phyloP scores from a whole-genome alignment of 1,139 yeast species.

The Saccharomyces hybrid region DNA sequence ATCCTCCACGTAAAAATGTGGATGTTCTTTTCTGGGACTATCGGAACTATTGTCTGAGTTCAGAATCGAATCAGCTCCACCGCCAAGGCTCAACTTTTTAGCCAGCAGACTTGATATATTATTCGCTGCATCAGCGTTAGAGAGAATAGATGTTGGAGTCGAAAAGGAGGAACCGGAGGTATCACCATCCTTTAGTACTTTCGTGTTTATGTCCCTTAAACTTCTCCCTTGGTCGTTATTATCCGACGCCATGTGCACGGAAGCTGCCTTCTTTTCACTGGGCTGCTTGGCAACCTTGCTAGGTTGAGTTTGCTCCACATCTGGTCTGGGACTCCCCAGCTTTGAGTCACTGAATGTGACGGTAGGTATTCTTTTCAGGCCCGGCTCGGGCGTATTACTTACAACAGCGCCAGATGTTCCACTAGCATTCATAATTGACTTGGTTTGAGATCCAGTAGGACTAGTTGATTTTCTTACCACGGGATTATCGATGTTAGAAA shows the following conservation, averaged over 20 bases:
- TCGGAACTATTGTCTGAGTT: not conserved
- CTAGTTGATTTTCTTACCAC: not conserved
- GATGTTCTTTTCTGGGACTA: slow-evolving; percentile 44
- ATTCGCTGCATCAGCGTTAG: not conserved
- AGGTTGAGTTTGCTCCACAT: not conserved
- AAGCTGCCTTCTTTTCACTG: slow-evolving; percentile 40
- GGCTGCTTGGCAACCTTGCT: slow-evolving; percentile 16
- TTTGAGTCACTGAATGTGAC: slow-evolving; percentile 32
- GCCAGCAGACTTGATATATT: not conserved
- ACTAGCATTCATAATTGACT: slow-evolving; percentile 31
- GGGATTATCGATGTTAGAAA: not conserved
- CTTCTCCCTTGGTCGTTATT: not conserved
- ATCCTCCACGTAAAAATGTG: slow-evolving; percentile 74
- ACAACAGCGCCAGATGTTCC: slow-evolving; percentile 33
- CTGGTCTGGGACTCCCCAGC: slow-evolving; percentile 6
- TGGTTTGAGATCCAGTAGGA: slow-evolving; percentile 15
- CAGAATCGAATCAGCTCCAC: slow-evolving; percentile 1
- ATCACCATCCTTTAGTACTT: slow-evolving; percentile 2
- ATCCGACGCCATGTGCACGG: not conserved
- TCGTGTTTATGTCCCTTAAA: slow-evolving; percentile 1
- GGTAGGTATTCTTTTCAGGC: slow-evolving; percentile 31
- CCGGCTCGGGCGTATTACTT: slow-evolving; percentile 31
- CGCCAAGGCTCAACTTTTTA: slow-evolving; percentile 1
- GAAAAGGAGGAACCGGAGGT: not conserved
- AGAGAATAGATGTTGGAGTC: not conserved